Base-by-base conservation (phyloP, 169 alveolate species). In the Babesia ovata region DNA sequence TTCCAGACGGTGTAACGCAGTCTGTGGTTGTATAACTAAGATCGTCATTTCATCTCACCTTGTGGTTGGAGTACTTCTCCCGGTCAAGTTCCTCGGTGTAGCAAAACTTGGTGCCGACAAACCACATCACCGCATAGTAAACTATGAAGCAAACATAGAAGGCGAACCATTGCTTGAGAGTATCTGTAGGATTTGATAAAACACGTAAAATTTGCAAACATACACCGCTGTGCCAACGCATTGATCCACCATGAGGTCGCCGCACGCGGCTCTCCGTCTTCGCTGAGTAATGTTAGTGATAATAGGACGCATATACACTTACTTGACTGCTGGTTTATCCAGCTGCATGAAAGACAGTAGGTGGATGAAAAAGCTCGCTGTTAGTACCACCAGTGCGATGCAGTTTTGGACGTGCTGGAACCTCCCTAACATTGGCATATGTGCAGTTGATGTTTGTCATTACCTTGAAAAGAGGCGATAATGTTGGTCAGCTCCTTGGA, bases 21-120 rank as follows among this genome's bases (percentile, higher is more conserved):
- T 49, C 79, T 78, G 26, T 4, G 28, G 26, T 14, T 8, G 21
- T 67, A 14, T n/a, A 21, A 8, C 21, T 56, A 17, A 4, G 2
- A 29, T 36, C 16, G n/a, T 39, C 16, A 22, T 24, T 62, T 22
- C 13, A 22, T 14, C 63, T 39, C n/a, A 79, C 75, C 75, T 65
- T 61, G 42, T 79, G 76, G 14, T 62, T 67, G n/a, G 28, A 19
- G 42, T 79, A 79, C 63, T 70, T 65, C 24, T 63, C 62, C 7
- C 52, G 58, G 44, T 75, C 85, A 12, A 75, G 65, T 33, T 67
- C 67, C 63, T 58, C 71, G 14, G 29, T 75, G 17, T 53, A 39
- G 17, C 52, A 11, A 50, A 58, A 75, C 78, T 65, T 65, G 9
- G 13, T 36, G 16, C 85, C 67, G 28, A 75, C 44, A 16, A 58